A percentile compares a stretch with the other conserved stretches of the same genome.
phyloP scores from a whole-genome alignment of 805 yeast species.

The Wickerhamomyces pijperi region DNA sequence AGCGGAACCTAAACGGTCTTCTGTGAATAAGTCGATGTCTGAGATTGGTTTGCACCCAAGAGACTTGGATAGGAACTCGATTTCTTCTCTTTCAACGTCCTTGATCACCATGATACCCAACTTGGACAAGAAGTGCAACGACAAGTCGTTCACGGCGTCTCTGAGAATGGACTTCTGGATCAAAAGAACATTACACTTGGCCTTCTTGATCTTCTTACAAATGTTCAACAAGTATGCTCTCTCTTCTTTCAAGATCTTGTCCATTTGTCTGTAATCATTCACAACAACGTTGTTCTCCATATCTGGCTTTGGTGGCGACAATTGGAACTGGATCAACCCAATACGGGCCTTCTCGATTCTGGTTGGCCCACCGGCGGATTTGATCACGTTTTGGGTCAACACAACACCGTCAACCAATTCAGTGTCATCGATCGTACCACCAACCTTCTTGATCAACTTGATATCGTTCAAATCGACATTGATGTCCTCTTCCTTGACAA shows the following conservation, averaged over 20 bases:
- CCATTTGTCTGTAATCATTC: conserved; percentile 98
- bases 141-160: conserved; percentile 79
- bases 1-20: conserved; percentile 85
- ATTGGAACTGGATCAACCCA: conserved; percentile 82
- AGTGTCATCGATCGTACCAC: conserved; percentile 97
- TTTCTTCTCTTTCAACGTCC: conserved; percentile 96
- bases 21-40: conserved; percentile 86
- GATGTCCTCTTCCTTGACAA: conserved; percentile 46
- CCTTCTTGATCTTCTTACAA: conserved; percentile 92
- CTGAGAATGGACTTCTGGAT: conserved; percentile 89
- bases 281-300: conserved; percentile 95
- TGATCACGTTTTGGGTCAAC: conserved; percentile 80
- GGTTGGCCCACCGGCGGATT: conserved; percentile 89
- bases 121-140: conserved; percentile 88
- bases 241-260: conserved; percentile 94
- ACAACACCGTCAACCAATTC: conserved; percentile 89
- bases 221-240: conserved; percentile 89
- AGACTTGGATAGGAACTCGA: conserved; percentile 75
- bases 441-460: conserved; percentile 84
- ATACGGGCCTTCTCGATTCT: conserved; percentile 90
- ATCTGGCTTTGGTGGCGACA: conserved; percentile 88
- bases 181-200: conserved; percentile 83
- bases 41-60: conserved; percentile 95
- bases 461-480: conserved; percentile 83
- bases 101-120: conserved; percentile 88